Evolutionary conservation across 257 asterid species (phyloP), one percentile per base, ranked within the genome.

Genomic region (Petrea volubilis): DNA sequence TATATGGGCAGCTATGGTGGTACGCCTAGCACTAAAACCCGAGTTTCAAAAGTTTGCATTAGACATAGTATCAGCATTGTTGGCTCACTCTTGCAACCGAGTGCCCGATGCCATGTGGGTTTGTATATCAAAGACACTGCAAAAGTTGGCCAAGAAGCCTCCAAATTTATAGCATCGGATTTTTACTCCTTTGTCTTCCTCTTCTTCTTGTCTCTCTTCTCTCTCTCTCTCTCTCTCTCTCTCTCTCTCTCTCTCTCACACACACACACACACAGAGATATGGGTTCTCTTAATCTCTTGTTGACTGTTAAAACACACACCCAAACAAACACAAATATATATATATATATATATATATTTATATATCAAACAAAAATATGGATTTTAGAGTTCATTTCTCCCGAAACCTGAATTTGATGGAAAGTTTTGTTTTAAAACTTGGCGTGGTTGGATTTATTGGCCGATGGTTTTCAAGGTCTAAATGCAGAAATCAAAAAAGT

Each of bases 1-100:
- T 74, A 77, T 76, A 65, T 91, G 99, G 99, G 53, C 81, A 34
- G 89, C 95, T 5, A 84, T 94, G 97, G 80, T 82, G 12, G n/a
- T 91, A 38, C 90, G 99, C 24, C 60, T 88, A 41, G 75, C 87
- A 18, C 17, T 83, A 18, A 89, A 86, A 72, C 86, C 89, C 0
- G 96, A 94, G 83, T 88, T 94, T 68, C 96, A 82, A 67, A 82
- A 78, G 29, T 94, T 89, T 74, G 85, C 83, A 57, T 74, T 77
- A 12, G 93, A 84, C 60, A 36, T 86, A 12, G 33, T 83, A 15
- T 86, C 87, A 17, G 93, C 96, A 17, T 72, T 89, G 31, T 31
- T 51, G 43, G 80, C 67, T 5, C 93, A 89, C 77, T 82, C 84
- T 29, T 43, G 75, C 62, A 75, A 73, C 60, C 84, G 73, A 68